Conservation (phyloP, 208 protist species). For the Acanthamoeba culbertsoni region DNA sequence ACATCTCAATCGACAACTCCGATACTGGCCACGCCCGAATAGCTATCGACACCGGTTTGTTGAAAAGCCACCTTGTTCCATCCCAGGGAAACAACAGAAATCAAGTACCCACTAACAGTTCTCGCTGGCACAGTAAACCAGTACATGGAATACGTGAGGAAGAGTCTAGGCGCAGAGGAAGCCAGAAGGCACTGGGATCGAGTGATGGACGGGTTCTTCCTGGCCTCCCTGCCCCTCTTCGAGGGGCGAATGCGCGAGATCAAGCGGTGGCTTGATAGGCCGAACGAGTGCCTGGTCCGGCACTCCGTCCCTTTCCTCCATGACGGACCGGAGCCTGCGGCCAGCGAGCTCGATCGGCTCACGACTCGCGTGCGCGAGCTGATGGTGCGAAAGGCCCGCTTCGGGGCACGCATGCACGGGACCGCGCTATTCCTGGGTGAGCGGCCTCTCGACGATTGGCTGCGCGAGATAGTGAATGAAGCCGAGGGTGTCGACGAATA, state of each 20-base stretch:
- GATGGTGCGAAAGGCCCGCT: background rate
- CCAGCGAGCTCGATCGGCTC: background rate
- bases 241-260: background rate
- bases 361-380: background rate
- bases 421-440: background rate
- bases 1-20: conserved; percentile 55
- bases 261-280: background rate
- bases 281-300: background rate
- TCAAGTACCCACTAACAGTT: too few relatives aligned
- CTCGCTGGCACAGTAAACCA: background rate
- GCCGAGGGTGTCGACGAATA: background rate
- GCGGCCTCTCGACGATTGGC: background rate
- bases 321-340: background rate
- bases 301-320: background rate
- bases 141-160: conserved; percentile 22
- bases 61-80: too few relatives aligned
- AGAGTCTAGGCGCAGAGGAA: background rate
- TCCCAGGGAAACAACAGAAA: too few relatives aligned
- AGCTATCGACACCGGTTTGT: background rate
- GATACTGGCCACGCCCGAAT: conserved; percentile 37
- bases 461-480: background rate
- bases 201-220: conserved; percentile 46
- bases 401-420: background rate
- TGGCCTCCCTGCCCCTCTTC: background rate
- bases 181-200: background rate